phyloP scores from a whole-genome alignment of 2,329 filamentous ascomycete genomes.

The Mycosphaerella arachidis region DNA sequence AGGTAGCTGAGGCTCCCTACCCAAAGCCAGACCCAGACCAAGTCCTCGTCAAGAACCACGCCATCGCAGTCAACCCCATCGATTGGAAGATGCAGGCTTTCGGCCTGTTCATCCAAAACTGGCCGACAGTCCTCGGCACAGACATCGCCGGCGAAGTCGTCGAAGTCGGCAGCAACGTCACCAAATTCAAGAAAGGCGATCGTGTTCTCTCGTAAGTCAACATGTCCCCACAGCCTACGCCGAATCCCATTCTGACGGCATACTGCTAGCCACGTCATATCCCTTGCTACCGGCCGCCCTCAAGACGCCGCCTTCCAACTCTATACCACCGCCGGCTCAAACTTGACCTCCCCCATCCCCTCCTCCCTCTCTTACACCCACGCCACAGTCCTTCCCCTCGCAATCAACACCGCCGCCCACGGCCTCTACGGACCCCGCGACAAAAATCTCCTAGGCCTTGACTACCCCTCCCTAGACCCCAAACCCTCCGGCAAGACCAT shows the following conservation, averaged over 20 bases:
- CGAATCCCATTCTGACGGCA: neutral
- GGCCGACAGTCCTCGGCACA: slow-evolving; percentile 34
- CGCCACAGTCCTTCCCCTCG: slow-evolving; percentile 42
- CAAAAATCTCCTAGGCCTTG: slow-evolving; percentile 35
- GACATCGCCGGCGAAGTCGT: slow-evolving; percentile 38
- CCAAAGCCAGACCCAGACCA: slow-evolving; percentile 32
- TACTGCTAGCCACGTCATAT: slow-evolving; percentile 18
- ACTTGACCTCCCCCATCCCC: slow-evolving; percentile 38
- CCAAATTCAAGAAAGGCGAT: slow-evolving; percentile 34
- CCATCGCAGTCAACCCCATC: slow-evolving; percentile 38
- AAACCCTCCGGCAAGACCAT: slow-evolving; percentile 36
- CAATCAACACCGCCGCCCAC: slow-evolving; percentile 42
- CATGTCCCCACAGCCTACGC: neutral
- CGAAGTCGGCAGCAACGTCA: slow-evolving; percentile 34
- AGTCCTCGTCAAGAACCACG: slow-evolving; percentile 35
- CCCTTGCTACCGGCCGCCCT: slow-evolving; percentile 23
- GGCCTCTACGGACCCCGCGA: slow-evolving; percentile 39
- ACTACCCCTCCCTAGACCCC: slow-evolving; percentile 34
- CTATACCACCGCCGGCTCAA: slow-evolving; percentile 31
- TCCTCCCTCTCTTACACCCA: slow-evolving; percentile 35
- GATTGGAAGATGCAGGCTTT: slow-evolving; percentile 37
- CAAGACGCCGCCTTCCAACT: slow-evolving; percentile 32
- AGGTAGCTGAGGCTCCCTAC: slow-evolving; percentile 29
- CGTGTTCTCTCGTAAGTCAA: slow-evolving; percentile 31
- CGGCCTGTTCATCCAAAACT: slow-evolving; percentile 32